phyloP scores from a whole-genome alignment of 176 grass and related monocot genomes.

The Hsuehochloa calcarea region DNA sequence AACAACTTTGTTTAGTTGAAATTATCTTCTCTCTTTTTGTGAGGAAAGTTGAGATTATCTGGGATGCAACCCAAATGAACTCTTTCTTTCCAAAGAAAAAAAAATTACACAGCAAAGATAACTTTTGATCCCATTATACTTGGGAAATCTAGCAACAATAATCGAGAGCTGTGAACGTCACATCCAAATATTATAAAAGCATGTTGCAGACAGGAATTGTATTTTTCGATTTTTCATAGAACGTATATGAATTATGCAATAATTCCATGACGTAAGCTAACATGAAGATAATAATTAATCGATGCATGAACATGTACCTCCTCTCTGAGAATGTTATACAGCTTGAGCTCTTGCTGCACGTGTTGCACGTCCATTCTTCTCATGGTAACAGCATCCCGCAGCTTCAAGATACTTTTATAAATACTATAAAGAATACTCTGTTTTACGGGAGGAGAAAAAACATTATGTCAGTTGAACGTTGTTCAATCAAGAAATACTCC shows the following conservation, averaged over 20 bases:
- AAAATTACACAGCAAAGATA: background rate
- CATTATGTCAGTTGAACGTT: background rate
- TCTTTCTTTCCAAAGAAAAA: background rate
- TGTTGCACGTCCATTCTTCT: constrained; percentile 48
- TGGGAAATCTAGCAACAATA: background rate
- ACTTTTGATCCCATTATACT: background rate
- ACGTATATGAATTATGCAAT: background rate
- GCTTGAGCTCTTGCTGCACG: constrained; percentile 44
- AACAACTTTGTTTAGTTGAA: no score
- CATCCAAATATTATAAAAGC: background rate
- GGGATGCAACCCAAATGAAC: background rate
- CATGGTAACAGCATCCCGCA: constrained; percentile 38
- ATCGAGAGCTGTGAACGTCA: background rate
- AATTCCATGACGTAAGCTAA: background rate
- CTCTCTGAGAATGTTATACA: constrained; percentile 52
- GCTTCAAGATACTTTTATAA: constrained; percentile 42
- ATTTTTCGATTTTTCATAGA: background rate
- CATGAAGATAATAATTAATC: background rate
- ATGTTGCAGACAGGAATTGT: background rate
- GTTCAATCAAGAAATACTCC: background rate
- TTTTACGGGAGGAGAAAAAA: constrained; percentile 29
- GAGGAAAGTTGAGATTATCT: background rate
- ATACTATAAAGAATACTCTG: constrained; percentile 49
- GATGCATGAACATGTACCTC: constrained; percentile 41
- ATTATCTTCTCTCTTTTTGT: no score